Conservation (phyloP, 805 yeast species). For the Candida incommunis region DNA sequence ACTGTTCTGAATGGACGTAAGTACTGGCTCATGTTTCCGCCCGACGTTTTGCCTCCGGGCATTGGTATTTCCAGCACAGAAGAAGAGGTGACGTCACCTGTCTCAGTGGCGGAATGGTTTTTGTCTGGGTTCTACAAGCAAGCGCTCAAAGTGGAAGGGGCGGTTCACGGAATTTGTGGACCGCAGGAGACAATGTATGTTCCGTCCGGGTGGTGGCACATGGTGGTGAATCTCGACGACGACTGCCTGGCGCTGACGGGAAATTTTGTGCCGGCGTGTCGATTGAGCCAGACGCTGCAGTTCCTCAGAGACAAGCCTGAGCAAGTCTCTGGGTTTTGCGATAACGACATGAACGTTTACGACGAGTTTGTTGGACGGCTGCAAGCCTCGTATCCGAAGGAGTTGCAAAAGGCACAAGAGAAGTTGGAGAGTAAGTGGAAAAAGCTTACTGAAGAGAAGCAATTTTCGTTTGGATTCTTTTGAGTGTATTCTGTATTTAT, state of each 20-base stretch:
- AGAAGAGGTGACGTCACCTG: slow-evolving; percentile 81
- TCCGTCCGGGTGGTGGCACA: slow-evolving; percentile 97
- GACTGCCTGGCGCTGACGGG: slow-evolving; percentile 65
- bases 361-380: slow-evolving; percentile 46
- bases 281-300: slow-evolving; percentile 44
- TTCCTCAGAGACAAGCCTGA: slow-evolving; percentile 53
- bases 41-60: slow-evolving; percentile 68
- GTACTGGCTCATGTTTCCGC: slow-evolving; percentile 84
- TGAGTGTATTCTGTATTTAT: too few species aligned
- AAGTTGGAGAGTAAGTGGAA: slow-evolving; percentile 16
- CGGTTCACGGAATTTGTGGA: slow-evolving; percentile 57
- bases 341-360: slow-evolving; percentile 37
- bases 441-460: background rate
- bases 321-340: slow-evolving; percentile 64
- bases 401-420: slow-evolving; percentile 24
- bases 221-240: slow-evolving; percentile 73
- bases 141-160: slow-evolving; percentile 29
- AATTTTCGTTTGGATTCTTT: background rate
- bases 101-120: slow-evolving; percentile 90
- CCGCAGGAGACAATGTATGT: slow-evolving; percentile 80
- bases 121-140: slow-evolving; percentile 69
- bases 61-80: slow-evolving; percentile 63
- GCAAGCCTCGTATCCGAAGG: slow-evolving; percentile 22
- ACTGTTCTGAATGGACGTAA: slow-evolving; percentile 60
- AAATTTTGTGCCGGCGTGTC: slow-evolving; percentile 61